These are phyloP conservation scores for Trichosporon sp. DNA, from an alignment of 1,284 basidiomycete genomes.

Conservation along the genomic window DNA sequence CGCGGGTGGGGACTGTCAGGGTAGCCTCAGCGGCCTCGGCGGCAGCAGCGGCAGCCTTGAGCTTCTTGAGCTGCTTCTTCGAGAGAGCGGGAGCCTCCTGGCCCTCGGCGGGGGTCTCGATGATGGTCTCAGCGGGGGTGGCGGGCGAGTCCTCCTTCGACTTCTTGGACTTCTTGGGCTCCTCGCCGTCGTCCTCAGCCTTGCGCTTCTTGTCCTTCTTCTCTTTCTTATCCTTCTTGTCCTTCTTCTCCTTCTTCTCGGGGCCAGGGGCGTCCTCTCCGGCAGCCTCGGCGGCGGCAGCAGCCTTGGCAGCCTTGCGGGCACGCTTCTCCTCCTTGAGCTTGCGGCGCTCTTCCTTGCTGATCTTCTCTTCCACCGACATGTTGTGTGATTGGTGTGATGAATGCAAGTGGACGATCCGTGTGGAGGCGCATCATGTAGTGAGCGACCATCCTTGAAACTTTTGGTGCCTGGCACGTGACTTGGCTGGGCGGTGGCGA, in stretches of 20 bases:
- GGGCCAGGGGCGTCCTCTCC: constrained; percentile 36
- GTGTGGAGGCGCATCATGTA: constrained; percentile 11
- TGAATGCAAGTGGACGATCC: constrained; percentile 15
- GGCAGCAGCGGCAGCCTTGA: constrained; percentile 38
- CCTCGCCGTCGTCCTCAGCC: constrained; percentile 32
- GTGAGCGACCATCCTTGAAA: constrained; percentile 19
- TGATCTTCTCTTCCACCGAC: constrained; percentile 45
- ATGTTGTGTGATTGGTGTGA: constrained; percentile 34
- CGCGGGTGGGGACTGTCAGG: constrained; percentile 33
- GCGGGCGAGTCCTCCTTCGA: constrained; percentile 44
- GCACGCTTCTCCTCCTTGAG: constrained; percentile 46
- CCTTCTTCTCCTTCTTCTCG: constrained; percentile 39
- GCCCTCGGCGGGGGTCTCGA: constrained; percentile 33
- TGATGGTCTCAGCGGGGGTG: constrained; percentile 32
- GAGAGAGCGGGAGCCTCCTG: constrained; percentile 30
- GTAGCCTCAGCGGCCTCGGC: constrained; percentile 42
- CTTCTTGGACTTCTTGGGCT: constrained; percentile 32
- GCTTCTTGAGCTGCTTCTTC: constrained; percentile 55
- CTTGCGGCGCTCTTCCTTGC: constrained; percentile 46
- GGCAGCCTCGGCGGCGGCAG: constrained; percentile 25
- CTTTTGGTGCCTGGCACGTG: constrained; percentile 28
- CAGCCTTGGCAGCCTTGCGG: constrained; percentile 45
- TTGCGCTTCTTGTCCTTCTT: constrained; percentile 52
- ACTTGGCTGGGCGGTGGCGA: background rate
- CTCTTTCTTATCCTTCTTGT: constrained; percentile 47